A percentile compares a stretch with the other conserved stretches of the same genome.
Conservation (phyloP, 2,329 filamentous ascomycete species). For the Pseudopithomyces maydicus region DNA sequence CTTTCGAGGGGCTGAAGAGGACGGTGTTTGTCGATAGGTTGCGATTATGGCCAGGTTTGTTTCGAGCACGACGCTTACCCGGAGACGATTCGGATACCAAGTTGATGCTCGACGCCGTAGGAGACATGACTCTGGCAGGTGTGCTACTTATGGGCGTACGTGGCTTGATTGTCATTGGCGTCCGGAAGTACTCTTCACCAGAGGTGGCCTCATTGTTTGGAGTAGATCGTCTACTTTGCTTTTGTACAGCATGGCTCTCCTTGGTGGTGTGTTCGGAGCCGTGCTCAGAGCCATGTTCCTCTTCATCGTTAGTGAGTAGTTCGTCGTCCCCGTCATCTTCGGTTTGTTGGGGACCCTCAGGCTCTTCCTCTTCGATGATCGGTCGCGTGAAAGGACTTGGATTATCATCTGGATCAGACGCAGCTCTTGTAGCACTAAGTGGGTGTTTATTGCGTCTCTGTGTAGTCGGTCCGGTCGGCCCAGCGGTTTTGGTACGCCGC, state of each 20-base stretch:
- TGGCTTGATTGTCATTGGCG: conserved; percentile 43
- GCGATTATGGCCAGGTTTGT: conserved; percentile 64
- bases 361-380: conserved; percentile 54
- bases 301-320: conserved; percentile 73
- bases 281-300: conserved; percentile 44
- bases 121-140: conserved; percentile 26
- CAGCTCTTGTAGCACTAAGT: conserved; percentile 57
- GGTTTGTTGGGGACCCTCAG: conserved; percentile 62
- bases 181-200: conserved; percentile 51
- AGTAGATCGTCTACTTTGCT: conserved; percentile 31
- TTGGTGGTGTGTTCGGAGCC: conserved; percentile 33
- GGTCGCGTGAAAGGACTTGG: conserved; percentile 37
- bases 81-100: conserved; percentile 39
- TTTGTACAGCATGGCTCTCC: conserved; percentile 25
- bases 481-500: conserved; percentile 54
- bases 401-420: conserved; percentile 60
- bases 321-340: conserved; percentile 92
- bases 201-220: conserved; percentile 41
- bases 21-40: conserved; percentile 84
- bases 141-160: conserved; percentile 31
- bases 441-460: conserved; percentile 51
- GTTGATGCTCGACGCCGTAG: conserved; percentile 39
- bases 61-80: conserved; percentile 21
- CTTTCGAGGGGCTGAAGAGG: conserved; percentile 71
- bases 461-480: conserved; percentile 32